Evolutionary conservation across 2,329 filamentous ascomycete species (phyloP).

Genomic region (Sclerotinia glacialis): DNA sequence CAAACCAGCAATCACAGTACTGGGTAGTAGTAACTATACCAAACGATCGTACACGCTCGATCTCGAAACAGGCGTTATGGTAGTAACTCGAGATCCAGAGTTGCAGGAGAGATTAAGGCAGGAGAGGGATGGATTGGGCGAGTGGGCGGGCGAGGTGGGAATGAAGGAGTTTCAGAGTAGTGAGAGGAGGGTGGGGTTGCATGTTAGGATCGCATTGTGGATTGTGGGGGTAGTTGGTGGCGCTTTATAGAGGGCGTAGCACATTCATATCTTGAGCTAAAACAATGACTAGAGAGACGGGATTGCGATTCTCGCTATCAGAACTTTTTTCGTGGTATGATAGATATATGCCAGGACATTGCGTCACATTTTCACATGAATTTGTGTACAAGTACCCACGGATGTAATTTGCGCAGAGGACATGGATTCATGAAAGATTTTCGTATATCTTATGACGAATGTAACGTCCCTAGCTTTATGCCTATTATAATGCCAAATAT

Average conservation of each 20-base stretch:
- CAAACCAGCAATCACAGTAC: slow-evolving; percentile 45
- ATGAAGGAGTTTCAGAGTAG: slow-evolving; percentile 75
- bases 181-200: slow-evolving; percentile 80
- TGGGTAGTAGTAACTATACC: slow-evolving; percentile 95
- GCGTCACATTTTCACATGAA: not conserved
- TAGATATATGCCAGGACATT: not conserved
- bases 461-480: not conserved
- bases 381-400: not conserved
- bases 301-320: not conserved
- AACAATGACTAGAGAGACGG: not conserved
- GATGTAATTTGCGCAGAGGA: not conserved
- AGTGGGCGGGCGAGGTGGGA: slow-evolving; percentile 66
- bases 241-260: slow-evolving; percentile 58
- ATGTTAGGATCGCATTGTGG: slow-evolving; percentile 90
- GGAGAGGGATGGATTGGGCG: slow-evolving; percentile 77
- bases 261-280: not conserved
- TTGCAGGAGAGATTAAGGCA: slow-evolving; percentile 71
- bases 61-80: slow-evolving; percentile 81
- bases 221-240: slow-evolving; percentile 83
- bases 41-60: slow-evolving; percentile 90
- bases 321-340: not conserved
- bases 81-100: slow-evolving; percentile 73
- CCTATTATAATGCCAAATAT: slow-evolving; percentile 14
- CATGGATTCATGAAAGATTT: not conserved
- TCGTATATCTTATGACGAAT: not conserved